Percentiles rank a stretch among this genome's conserved stretches.
Evolutionary conservation across 163 green algal genomes (phyloP).

Genomic region (Volvox carteri): DNA sequence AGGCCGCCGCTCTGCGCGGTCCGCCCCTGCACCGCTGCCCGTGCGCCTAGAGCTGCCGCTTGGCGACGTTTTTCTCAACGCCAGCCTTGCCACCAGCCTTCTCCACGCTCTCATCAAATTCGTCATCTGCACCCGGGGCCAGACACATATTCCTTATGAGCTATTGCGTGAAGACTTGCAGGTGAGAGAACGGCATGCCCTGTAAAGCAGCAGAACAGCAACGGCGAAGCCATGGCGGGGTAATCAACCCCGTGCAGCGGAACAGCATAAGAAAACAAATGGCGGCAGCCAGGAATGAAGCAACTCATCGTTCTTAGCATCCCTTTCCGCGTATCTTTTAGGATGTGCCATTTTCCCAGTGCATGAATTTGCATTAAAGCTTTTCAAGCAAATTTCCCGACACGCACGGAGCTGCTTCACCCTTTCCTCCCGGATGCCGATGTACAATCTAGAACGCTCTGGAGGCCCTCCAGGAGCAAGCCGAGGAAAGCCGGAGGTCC

Average conservation of each 20-base stretch:
- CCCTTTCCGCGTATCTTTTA: too few relatives aligned
- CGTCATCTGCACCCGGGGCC: conserved; percentile 1
- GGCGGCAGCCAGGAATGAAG: neutral
- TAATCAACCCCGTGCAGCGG: neutral
- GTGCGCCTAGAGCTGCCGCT: conserved; percentile 8
- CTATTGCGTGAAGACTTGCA: neutral
- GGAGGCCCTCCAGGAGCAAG: neutral
- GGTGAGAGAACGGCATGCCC: neutral
- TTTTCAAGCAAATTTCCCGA: neutral
- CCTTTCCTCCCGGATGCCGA: neutral
- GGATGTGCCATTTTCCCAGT: too few relatives aligned
- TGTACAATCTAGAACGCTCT: neutral
- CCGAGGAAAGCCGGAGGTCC: neutral
- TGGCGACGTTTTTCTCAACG: neutral
- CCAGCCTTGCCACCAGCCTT: conserved; percentile 3
- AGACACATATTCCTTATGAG: conserved; percentile 23
- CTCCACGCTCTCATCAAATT: conserved; percentile 39
- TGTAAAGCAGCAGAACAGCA: neutral
- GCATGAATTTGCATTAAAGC: too few relatives aligned
- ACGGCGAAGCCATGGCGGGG: neutral
- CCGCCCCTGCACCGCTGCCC: neutral
- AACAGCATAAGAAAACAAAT: neutral
- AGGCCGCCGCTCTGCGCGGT: neutral
- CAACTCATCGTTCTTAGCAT: neutral
- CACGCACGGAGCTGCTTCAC: neutral